Percentiles rank a stretch among this genome's conserved stretches.
phyloP scores from a whole-genome alignment of 2,329 filamentous ascomycete genomes.

The Fusarium fracticaudum region DNA sequence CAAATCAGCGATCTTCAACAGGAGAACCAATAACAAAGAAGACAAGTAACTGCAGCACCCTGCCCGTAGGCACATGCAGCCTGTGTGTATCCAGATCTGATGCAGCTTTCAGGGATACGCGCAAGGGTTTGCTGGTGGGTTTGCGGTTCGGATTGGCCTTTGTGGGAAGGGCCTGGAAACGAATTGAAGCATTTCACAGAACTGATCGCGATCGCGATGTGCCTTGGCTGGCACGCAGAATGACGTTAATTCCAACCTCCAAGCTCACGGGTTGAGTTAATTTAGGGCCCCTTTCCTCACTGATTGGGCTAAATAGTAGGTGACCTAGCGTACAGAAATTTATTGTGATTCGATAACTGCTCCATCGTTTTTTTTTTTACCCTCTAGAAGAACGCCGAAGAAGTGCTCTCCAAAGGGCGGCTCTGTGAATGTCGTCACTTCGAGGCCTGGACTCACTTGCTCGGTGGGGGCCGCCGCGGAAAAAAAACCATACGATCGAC shows the following conservation, averaged over 20 bases:
- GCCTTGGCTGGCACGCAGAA: slow-evolving; percentile 23
- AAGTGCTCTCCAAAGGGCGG: neutral
- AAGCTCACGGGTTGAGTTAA: slow-evolving; percentile 14
- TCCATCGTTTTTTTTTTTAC: neutral
- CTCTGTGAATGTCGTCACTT: slow-evolving; percentile 21
- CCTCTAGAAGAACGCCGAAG: neutral
- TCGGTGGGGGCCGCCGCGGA: slow-evolving; percentile 11
- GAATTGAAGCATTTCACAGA: slow-evolving; percentile 5
- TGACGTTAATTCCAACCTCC: slow-evolving; percentile 24
- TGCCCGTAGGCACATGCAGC: slow-evolving; percentile 10
- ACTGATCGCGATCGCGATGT: slow-evolving; percentile 7
- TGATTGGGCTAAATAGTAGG: slow-evolving; percentile 9
- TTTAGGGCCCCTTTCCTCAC: slow-evolving; percentile 8
- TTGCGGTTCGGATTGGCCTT: neutral
- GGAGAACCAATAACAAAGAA: slow-evolving; percentile 13
- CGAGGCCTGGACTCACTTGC: neutral
- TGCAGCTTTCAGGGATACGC: slow-evolving; percentile 12
- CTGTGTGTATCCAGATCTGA: slow-evolving; percentile 16
- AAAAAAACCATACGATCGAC: slow-evolving; percentile 23
- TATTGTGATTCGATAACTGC: neutral
- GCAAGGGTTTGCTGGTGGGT: slow-evolving; percentile 7
- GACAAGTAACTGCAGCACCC: slow-evolving; percentile 1
- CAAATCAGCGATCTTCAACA: slow-evolving; percentile 21
- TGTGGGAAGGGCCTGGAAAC: neutral
- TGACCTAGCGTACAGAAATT: slow-evolving; percentile 12